phyloP scores from a whole-genome alignment of 371 early-diverging fungal species.

The Sanchytrium tribonematis region DNA sequence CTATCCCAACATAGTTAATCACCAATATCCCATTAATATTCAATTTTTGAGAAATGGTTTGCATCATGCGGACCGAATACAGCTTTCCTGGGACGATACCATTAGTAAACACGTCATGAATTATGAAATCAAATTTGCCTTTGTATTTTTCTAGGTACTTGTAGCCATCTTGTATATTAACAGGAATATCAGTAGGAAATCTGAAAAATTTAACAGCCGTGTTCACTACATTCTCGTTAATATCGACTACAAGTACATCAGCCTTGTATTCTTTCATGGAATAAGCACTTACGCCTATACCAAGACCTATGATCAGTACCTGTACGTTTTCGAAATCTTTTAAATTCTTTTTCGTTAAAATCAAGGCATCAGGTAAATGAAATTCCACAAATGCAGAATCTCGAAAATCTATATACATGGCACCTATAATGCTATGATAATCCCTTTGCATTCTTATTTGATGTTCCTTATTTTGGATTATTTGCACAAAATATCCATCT shows the following conservation, averaged over 20 bases:
- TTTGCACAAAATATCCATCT: background rate
- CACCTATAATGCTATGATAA: background rate
- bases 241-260: slow-evolving; percentile 38
- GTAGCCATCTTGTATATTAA: slow-evolving; percentile 37
- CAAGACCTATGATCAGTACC: slow-evolving; percentile 30
- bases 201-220: slow-evolving; percentile 31
- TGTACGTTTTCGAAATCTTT: background rate
- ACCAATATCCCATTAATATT: slow-evolving; percentile 42
- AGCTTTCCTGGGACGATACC: slow-evolving; percentile 33
- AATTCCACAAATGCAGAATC: background rate
- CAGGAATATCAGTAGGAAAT: slow-evolving; percentile 14
- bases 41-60: slow-evolving; percentile 26
- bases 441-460: background rate
- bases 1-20: background rate
- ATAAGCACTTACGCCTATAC: slow-evolving; percentile 37
- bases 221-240: slow-evolving; percentile 33
- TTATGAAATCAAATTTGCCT: slow-evolving; percentile 34
- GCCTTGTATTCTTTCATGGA: slow-evolving; percentile 24
- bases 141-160: slow-evolving; percentile 19
- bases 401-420: background rate
- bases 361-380: background rate
- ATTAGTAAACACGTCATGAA: slow-evolving; percentile 64
- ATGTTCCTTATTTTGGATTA: background rate
- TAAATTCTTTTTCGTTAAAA: background rate
- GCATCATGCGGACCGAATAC: slow-evolving; percentile 33